Evolutionary conservation across 2,329 filamentous ascomycete species (phyloP).

Genomic region (Cladosporium sp.): DNA sequence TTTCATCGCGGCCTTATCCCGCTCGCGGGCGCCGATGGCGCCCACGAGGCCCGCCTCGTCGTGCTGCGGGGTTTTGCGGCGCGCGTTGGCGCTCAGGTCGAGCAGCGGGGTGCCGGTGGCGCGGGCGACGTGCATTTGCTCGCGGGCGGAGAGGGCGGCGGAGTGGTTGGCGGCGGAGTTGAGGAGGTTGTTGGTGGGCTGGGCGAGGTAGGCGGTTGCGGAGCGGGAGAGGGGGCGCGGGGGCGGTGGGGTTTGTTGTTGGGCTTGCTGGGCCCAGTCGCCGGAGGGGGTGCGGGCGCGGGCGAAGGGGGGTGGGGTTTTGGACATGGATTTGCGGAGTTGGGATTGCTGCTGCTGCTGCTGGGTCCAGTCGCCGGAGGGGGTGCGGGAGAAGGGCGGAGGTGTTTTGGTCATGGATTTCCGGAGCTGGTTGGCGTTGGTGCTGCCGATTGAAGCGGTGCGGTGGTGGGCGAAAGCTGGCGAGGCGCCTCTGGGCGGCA

Average conservation of each 20-base stretch:
- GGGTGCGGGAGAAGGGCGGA: slow-evolving; percentile 37
- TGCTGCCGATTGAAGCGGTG: slow-evolving; percentile 18
- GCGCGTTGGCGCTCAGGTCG: slow-evolving; percentile 52
- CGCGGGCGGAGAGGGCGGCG: slow-evolving; percentile 68
- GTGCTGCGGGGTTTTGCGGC: slow-evolving; percentile 24
- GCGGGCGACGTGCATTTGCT: slow-evolving; percentile 82
- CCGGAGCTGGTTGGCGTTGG: slow-evolving; percentile 16
- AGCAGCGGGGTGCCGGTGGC: slow-evolving; percentile 73
- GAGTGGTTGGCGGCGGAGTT: background rate
- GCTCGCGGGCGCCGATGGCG: slow-evolving; percentile 72
- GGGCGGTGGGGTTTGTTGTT: slow-evolving; percentile 22
- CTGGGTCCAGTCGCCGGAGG: slow-evolving; percentile 40
- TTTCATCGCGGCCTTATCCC: slow-evolving; percentile 66
- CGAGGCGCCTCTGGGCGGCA: slow-evolving; percentile 28
- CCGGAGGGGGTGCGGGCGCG: slow-evolving; percentile 34
- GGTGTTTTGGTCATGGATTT: slow-evolving; percentile 30
- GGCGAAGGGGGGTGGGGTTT: slow-evolving; percentile 38
- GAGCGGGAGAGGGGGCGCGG: slow-evolving; percentile 27
- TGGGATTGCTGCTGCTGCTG: slow-evolving; percentile 22
- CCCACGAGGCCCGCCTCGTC: slow-evolving; percentile 56
- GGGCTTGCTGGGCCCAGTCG: slow-evolving; percentile 34
- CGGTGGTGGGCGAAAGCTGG: slow-evolving; percentile 23
- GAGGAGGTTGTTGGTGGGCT: slow-evolving; percentile 38
- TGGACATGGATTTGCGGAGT: slow-evolving; percentile 20
- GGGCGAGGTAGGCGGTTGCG: slow-evolving; percentile 21